A percentile compares a stretch with the other conserved stretches of the same genome.
These are phyloP conservation scores for Leccinum obscurum DNA, from an alignment of 768 basidiomycete species.

Conservation along the genomic window DNA sequence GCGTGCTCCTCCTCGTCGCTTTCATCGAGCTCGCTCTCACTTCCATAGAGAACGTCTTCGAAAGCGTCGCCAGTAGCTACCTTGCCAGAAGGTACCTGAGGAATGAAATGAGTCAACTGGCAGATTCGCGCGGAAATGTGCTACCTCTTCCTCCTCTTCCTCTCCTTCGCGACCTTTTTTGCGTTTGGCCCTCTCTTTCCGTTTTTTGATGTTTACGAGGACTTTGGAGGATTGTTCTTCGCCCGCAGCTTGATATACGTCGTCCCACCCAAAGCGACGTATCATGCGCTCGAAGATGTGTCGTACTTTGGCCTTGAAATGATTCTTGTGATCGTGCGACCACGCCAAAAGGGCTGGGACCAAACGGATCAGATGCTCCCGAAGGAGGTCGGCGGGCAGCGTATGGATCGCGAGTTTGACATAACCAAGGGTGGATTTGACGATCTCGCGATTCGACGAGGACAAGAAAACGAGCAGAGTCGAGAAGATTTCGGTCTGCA, in stretches of 20 bases:
- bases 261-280: constrained; percentile 85
- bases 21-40: constrained; percentile 86
- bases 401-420: constrained; percentile 92
- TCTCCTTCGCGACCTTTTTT: constrained; percentile 66
- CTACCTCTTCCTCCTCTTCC: constrained; percentile 58
- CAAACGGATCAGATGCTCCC: constrained; percentile 73
- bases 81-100: constrained; percentile 46
- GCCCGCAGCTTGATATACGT: constrained; percentile 69
- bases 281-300: constrained; percentile 98
- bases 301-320: constrained; percentile 95
- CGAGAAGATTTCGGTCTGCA: constrained; percentile 81
- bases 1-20: constrained; percentile 57
- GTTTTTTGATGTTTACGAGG: constrained; percentile 90
- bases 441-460: constrained; percentile 95
- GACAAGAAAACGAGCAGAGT: constrained; percentile 90
- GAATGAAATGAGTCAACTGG: constrained; percentile 9
- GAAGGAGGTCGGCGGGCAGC: constrained; percentile 66
- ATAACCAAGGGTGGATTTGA: constrained; percentile 94
- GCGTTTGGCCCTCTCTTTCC: constrained; percentile 90
- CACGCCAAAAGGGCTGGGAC: constrained; percentile 86
- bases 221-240: constrained; percentile 88
- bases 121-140: background rate
- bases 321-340: constrained; percentile 98
- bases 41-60: constrained; percentile 96
- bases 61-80: constrained; percentile 81